Percentiles rank a stretch among this genome's conserved stretches.
These are phyloP conservation scores for Dactylellina haptotyla DNA, from an alignment of 2,329 filamentous ascomycete genomes.

Conservation along the genomic window DNA sequence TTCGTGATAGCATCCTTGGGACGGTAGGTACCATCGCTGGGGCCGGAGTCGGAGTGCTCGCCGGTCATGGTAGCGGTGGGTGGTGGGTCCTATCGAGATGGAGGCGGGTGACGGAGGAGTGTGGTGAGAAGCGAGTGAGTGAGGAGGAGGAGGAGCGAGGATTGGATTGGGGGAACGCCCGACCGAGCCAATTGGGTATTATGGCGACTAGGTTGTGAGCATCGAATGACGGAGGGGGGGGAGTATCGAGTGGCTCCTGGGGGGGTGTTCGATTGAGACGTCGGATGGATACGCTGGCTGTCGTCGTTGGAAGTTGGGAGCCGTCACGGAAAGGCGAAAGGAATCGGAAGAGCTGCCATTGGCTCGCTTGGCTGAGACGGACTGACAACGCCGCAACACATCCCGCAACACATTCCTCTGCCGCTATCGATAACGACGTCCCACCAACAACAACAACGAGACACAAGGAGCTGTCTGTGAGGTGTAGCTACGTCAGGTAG, in stretches of 20 bases:
- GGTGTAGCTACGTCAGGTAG: too few species aligned
- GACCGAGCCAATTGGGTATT: slow-evolving; percentile 21
- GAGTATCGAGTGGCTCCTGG: background rate
- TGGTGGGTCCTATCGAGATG: background rate
- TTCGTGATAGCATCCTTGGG: slow-evolving; percentile 64
- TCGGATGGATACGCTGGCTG: background rate
- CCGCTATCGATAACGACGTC: slow-evolving; percentile 20
- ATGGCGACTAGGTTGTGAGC: slow-evolving; percentile 10
- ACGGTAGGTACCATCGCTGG: slow-evolving; percentile 70
- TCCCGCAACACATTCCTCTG: background rate
- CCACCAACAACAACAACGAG: background rate
- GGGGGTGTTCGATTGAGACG: background rate
- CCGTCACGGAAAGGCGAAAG: background rate
- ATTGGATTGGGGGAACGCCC: slow-evolving; percentile 3
- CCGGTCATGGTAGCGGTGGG: slow-evolving; percentile 1
- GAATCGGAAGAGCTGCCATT: slow-evolving; percentile 21
- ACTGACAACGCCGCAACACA: slow-evolving; percentile 31
- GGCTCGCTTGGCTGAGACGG: slow-evolving; percentile 6
- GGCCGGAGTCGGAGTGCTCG: slow-evolving; percentile 61
- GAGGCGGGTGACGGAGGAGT: background rate
- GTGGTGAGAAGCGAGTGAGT: too few species aligned
- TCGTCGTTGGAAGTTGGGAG: background rate
- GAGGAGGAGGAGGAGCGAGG: background rate
- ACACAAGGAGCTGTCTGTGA: too few species aligned
- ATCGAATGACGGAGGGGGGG: slow-evolving; percentile 1